Base-by-base conservation (phyloP, 352 stramenopile species). In the Elongisporangium undulatum region DNA sequence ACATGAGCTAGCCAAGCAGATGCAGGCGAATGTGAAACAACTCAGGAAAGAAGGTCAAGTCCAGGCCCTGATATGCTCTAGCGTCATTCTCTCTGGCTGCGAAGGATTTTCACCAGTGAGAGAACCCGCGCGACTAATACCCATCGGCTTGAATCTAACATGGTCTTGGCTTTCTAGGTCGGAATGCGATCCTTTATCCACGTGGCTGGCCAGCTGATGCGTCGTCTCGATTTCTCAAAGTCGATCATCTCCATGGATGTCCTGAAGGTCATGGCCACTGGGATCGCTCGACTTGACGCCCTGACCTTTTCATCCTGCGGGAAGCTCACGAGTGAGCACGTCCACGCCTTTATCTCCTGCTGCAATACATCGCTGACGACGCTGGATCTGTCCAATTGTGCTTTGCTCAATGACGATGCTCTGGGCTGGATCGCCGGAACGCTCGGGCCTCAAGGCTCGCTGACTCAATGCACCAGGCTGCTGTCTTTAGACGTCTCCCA, bases 321-420 rank as follows among this genome's bases (percentile, higher is more conserved):
- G 16, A 64, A 69, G 45, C 69, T 94, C 22, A 68, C 74, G 20
- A 79, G 70, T 51, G 81, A 91, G 49, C 65, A 68, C 20, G 58
- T 92, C 20, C 82, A 75, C 20, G 79, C 78, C 51, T 88, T 94
- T 51, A 79, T 92, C n/a, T 83, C 75, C 1, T 92, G 84, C 58
- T 89, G 82, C 59, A 89, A 71, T 19, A 56, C 59, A 5, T 76
- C 71, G 8, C 58, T 94, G 38, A 83, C 73, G 4, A 71, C 67
- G 21, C 59, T 90, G 19, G 86, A 88, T 62, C 68, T 90, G 0
- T 87, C 79, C 5, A 63, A 72, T 45, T 92, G 84, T 48, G 55
- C 66, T 7, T 67, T 71, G 23, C 61, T 94, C 50, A 90, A 82
- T 51, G 84, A 94, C 58, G 84, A 94, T 39, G 78, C 77, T 3